Conservation (phyloP, 2,329 filamentous ascomycete genomes). For the Pseudopyrenochaeta lycopersici region DNA sequence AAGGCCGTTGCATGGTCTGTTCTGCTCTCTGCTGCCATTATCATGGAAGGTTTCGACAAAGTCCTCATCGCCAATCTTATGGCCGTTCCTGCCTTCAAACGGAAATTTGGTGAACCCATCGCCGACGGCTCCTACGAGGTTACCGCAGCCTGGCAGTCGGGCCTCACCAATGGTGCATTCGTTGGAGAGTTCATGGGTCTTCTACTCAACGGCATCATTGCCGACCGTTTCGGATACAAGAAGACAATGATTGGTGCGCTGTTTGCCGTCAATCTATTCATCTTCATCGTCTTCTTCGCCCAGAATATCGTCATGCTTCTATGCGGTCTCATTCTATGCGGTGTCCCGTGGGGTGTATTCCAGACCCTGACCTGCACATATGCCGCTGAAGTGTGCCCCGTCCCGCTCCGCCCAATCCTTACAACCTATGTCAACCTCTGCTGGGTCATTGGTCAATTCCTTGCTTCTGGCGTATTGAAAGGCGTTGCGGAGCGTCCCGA, state of each 20-base stretch:
- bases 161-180: conserved; percentile 56
- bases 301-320: conserved; percentile 64
- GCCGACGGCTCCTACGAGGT: conserved; percentile 52
- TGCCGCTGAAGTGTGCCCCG: conserved; percentile 70
- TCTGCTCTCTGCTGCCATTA: conserved; percentile 85
- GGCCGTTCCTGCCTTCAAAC: conserved; percentile 56
- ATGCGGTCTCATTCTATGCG: conserved; percentile 64
- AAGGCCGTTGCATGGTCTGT: conserved; percentile 87
- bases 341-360: conserved; percentile 58
- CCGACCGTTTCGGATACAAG: conserved; percentile 54
- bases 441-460: conserved; percentile 78
- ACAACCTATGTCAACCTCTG: conserved; percentile 79
- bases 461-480: conserved; percentile 75
- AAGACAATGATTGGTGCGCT: conserved; percentile 50
- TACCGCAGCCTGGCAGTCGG: conserved; percentile 57
- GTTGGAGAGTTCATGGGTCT: conserved; percentile 57
- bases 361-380: conserved; percentile 59
- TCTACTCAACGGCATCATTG: conserved; percentile 56
- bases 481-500: conserved; percentile 70
- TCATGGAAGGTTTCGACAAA: conserved; percentile 91
- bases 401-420: conserved; percentile 68
- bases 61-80: conserved; percentile 83
- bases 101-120: conserved; percentile 50
- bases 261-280: conserved; percentile 38
- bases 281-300: conserved; percentile 49